A percentile compares a stretch with the other conserved stretches of the same genome.
Conservation (phyloP, 2,329 filamentous ascomycete species). For the Aureobasidium sp. region DNA sequence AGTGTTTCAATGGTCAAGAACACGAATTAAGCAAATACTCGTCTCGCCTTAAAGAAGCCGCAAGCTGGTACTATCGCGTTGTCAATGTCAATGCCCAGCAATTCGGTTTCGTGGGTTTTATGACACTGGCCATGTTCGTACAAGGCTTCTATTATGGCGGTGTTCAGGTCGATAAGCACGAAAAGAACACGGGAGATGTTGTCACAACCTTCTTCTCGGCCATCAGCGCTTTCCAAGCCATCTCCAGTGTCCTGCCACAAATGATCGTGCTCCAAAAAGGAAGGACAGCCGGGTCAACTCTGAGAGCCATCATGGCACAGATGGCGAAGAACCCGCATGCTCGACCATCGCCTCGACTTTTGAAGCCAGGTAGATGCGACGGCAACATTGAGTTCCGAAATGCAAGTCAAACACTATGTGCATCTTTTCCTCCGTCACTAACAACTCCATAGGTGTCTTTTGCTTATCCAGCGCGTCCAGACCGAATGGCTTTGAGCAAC, state of each 20-base stretch:
- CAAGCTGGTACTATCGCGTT: constrained; percentile 57
- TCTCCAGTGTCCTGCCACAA: constrained; percentile 68
- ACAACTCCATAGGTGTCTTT: constrained; percentile 57
- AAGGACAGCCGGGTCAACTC: constrained; percentile 58
- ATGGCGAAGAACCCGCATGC: constrained; percentile 20
- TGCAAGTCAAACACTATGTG: constrained; percentile 37
- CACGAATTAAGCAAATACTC: constrained; percentile 61
- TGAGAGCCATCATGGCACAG: constrained; percentile 41
- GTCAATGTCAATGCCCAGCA: constrained; percentile 63
- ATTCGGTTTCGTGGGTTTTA: constrained; percentile 63
- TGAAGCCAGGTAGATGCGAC: constrained; percentile 36
- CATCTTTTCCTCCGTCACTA: neutral
- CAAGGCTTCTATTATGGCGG: constrained; percentile 86
- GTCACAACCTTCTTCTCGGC: constrained; percentile 81
- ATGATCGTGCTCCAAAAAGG: constrained; percentile 73
- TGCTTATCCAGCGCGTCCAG: constrained; percentile 62
- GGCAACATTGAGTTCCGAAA: constrained; percentile 63
- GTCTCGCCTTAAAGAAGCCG: constrained; percentile 48
- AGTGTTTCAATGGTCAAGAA: constrained; percentile 69
- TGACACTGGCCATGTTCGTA: constrained; percentile 72
- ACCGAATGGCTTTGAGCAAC: constrained; percentile 51
- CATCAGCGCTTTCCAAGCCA: constrained; percentile 64
- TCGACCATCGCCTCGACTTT: constrained; percentile 15
- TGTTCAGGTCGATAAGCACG: constrained; percentile 53
- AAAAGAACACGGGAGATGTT: constrained; percentile 55